Evolutionary conservation across 495 filamentous ascomycete species (phyloP).

Genomic region (Aspergillus coremiiformis): DNA sequence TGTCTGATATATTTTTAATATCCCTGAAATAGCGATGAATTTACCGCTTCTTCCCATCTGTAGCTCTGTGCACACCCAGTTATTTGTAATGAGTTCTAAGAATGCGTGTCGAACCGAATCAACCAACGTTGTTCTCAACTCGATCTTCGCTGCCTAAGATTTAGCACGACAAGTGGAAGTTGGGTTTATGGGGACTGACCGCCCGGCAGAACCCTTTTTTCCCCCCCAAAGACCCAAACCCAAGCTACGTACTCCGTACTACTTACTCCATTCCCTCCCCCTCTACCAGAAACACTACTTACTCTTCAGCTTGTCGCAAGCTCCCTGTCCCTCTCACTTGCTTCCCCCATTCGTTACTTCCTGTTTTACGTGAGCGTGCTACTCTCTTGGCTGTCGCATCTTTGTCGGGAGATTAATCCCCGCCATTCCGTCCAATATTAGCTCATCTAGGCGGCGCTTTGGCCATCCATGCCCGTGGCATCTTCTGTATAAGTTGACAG

Average conservation of each 20-base stretch:
- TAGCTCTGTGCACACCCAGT: neutral
- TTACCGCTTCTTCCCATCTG: conserved; percentile 32
- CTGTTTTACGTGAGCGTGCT: neutral
- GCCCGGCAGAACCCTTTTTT: conserved; percentile 8
- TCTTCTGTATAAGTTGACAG: conserved; percentile 22
- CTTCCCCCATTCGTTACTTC: neutral
- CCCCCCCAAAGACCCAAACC: neutral
- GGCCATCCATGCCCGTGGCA: conserved; percentile 28
- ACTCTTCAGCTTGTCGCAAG: neutral
- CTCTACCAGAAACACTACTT: neutral
- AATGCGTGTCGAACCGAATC: neutral
- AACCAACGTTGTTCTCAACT: too few species aligned
- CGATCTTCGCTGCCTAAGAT: neutral
- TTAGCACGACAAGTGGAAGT: neutral
- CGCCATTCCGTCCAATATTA: neutral
- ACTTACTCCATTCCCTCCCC: neutral
- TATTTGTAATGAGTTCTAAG: neutral
- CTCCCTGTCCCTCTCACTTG: neutral
- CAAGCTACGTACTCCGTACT: too few species aligned
- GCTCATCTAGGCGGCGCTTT: conserved; percentile 18
- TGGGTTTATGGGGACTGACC: neutral
- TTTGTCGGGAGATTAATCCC: neutral
- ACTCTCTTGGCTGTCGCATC: neutral
- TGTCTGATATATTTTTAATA: conserved; percentile 46
- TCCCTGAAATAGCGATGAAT: conserved; percentile 40